phyloP scores from a whole-genome alignment of 306 rosid genomes.

The Sphenostylis stenocarpa region DNA sequence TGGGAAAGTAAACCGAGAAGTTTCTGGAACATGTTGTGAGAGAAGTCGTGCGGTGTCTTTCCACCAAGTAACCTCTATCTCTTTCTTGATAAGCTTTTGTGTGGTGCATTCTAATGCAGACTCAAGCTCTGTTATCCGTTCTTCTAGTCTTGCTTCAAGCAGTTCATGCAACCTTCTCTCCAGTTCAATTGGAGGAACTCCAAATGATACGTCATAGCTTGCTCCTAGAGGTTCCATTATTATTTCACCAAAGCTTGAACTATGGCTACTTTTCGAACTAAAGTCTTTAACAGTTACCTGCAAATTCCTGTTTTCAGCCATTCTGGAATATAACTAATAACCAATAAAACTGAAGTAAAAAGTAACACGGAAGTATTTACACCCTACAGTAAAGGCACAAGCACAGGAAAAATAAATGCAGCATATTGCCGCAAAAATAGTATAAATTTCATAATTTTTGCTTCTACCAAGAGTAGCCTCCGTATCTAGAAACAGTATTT shows the following conservation, averaged over 20 bases:
- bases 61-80: constrained; percentile 73
- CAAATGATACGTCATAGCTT: constrained; percentile 46
- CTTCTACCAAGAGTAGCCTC: background rate
- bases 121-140: constrained; percentile 73
- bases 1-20: constrained; percentile 49
- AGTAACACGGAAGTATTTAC: constrained; percentile 4
- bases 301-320: constrained; percentile 36
- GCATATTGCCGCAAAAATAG: background rate
- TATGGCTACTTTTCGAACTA: constrained; percentile 23
- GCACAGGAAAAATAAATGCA: constrained; percentile 9
- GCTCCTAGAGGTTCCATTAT: constrained; percentile 51
- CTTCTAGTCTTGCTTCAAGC: constrained; percentile 66
- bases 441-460: background rate
- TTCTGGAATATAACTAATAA: constrained; percentile 28
- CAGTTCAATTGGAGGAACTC: constrained; percentile 69
- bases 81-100: constrained; percentile 62
- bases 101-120: constrained; percentile 62
- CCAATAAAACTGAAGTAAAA: background rate
- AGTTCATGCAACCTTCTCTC: constrained; percentile 83
- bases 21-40: constrained; percentile 56
- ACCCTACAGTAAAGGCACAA: constrained; percentile 1
- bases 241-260: constrained; percentile 50
- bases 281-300: constrained; percentile 48
- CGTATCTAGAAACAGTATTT: constrained; percentile 14
- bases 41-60: constrained; percentile 56